These are phyloP conservation scores for Psilocybe sp. DNA, from an alignment of 768 basidiomycete genomes.

Conservation along the genomic window DNA sequence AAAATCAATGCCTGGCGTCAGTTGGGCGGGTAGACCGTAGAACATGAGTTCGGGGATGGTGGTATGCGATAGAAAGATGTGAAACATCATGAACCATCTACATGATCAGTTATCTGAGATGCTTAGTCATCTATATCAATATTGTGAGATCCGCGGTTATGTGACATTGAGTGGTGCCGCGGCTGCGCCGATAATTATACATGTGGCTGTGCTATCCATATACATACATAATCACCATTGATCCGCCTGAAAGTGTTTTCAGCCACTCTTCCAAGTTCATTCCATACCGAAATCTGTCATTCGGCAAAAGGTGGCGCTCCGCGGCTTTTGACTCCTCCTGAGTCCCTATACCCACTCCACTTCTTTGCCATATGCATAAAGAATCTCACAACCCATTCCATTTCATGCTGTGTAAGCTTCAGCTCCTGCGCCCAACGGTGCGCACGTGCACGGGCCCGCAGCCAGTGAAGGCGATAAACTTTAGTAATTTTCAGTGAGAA, in stretches of 20 bases:
- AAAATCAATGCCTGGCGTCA: no score
- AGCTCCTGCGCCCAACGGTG: not conserved
- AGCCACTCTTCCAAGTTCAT: not conserved
- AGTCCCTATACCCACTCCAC: not conserved
- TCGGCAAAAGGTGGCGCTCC: conserved; percentile 2
- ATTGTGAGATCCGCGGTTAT: no score
- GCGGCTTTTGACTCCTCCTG: no score
- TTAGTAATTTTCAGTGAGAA: no score
- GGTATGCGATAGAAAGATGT: not conserved
- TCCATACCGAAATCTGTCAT: conserved; percentile 6
- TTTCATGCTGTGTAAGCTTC: not conserved
- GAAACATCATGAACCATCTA: not conserved
- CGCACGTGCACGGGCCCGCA: not conserved
- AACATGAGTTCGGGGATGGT: no score
- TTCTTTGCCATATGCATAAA: not conserved
- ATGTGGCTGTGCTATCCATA: not conserved
- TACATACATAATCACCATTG: not conserved
- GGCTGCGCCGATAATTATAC: no score
- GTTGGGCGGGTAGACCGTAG: no score
- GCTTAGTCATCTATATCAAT: no score
- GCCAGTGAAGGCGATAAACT: not conserved
- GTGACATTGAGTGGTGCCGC: no score
- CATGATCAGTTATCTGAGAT: no score
- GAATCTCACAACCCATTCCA: not conserved
- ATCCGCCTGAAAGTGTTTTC: not conserved